Evolutionary conservation across 352 stramenopile species (phyloP), one percentile per base, ranked within the genome.

Genomic region (Globisporangium canariense): DNA sequence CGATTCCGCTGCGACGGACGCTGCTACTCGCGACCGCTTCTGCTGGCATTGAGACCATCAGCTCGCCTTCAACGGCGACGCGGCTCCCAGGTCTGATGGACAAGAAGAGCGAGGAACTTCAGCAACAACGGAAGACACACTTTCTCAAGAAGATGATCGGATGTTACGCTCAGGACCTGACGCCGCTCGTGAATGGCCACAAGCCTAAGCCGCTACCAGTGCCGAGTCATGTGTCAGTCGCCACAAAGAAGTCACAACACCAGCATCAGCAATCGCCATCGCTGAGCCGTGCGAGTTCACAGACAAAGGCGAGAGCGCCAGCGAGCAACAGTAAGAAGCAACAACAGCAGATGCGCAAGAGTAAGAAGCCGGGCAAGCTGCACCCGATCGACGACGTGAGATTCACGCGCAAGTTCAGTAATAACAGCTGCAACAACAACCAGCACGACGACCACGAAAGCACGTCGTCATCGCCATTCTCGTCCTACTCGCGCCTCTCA

Each of bases 81-180:
- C 49, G 25, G n/a, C 34, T 63, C 7, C 63, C 54, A 13, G 46
- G 43, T 16, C 25, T 66, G 32, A 28, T 28, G 25, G 49, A 54
- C 5, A 28, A 32, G 14, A 54, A 57, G 30, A 57, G 6, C 13
- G 25, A 25, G 25, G 25, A 28, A 28, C 25, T 28, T 14, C 16
- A 72, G 32, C 69, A 69, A 41, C 70, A 78, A 51, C 70, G 75
- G 18, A 75, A 71, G 46, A 56, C 34, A 25, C 54, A 51, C 38
- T 59, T 52, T 14, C 20, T 55, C 4, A 62, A 66, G 16, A 73
- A 80, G 50, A 76, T 75, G 58, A 62, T 79, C 58, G 71, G 59
- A 20, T 88, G 77, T 43, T 90, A 90, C 69, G 78, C 79, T 13
- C 79, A 90, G 54, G 81, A 90, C 46, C 65, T 90, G 14, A 79